Evolutionary conservation across 73 alveolate genomes (phyloP), one percentile per base, ranked within the genome.

Genomic region (Stentor roeselii): DNA sequence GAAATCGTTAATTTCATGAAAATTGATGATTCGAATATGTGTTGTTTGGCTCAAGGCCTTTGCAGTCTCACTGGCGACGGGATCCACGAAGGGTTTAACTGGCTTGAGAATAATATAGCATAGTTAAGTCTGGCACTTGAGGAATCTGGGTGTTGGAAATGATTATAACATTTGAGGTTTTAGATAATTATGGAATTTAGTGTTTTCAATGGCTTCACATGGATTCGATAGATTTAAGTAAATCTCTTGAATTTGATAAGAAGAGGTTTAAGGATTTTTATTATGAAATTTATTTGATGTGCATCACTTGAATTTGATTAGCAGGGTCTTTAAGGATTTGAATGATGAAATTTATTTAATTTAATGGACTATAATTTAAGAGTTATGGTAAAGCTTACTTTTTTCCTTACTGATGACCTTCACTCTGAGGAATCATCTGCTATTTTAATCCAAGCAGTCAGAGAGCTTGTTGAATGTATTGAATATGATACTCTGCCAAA

Each of bases 11-110:
- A n/a, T n/a, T n/a, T n/a, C n/a, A n/a, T n/a, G n/a, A n/a, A n/a
- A n/a, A n/a, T n/a, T n/a, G n/a, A n/a, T n/a, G n/a, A n/a, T n/a
- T 27, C 40, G 35, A 74, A 60, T 0, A 36, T 27, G 6, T 67
- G 86, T 21, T 75, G 39, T 32, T 30, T 90, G 2, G 34, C 21
- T 42, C 78, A 86, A 38, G 86, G 30, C 0, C 83, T 90, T 67
- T 60, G 88, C n/a, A 90, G 91, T 3, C 32, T 60, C 34, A 87
- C 84, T 15, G 95, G 95, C 0, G 38, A 38, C 3, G 95, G 95
- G 3, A 50, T 90, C 2, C 83, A 92, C 90, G 89, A 82, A 2
- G 95, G 93, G 0, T 75, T 90, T 2, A 80, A 30, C 21, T 67
- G 80, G 80, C 37, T 67, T 30, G 67, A n/a, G 30, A 11, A 11